A percentile compares a stretch with the other conserved stretches of the same genome.
phyloP scores from a whole-genome alignment of 148 eudicot genomes.

The Fagopyrum tataricum region DNA sequence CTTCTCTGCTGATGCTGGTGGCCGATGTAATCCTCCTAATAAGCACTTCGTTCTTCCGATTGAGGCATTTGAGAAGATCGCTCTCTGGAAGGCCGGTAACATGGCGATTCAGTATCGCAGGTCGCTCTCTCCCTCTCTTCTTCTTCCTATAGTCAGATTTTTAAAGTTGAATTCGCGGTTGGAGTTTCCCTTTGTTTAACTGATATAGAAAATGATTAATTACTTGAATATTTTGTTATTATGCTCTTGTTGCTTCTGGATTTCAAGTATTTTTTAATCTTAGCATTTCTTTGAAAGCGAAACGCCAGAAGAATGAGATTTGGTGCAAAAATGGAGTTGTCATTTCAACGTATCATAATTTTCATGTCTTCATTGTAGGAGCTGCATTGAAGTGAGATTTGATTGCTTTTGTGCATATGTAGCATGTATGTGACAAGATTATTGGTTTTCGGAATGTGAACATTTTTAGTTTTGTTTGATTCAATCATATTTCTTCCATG shows the following conservation, averaged over 20 bases:
- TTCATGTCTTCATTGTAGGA: background rate
- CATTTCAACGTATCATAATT: no score
- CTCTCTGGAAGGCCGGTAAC: constrained; percentile 89
- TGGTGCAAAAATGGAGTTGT: no score
- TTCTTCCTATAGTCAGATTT: background rate
- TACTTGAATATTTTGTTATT: background rate
- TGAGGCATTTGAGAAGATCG: constrained; percentile 93
- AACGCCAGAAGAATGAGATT: no score
- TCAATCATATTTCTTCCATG: background rate
- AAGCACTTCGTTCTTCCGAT: constrained; percentile 83
- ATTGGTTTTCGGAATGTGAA: no score
- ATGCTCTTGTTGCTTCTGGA: background rate
- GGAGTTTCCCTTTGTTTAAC: background rate
- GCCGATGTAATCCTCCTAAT: constrained; percentile 70
- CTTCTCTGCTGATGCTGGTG: constrained; percentile 58
- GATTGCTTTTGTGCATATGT: background rate
- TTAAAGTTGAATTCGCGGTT: background rate
- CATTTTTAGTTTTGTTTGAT: no score
- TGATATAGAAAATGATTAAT: background rate
- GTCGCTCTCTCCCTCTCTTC: constrained; percentile 19
- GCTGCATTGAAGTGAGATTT: background rate
- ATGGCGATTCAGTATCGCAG: constrained; percentile 85
- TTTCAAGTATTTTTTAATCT: background rate
- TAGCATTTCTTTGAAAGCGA: no score
- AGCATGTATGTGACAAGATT: no score